These are phyloP conservation scores for Arctium lappa DNA, from an alignment of 129 eudicot genomes.

Conservation along the genomic window DNA sequence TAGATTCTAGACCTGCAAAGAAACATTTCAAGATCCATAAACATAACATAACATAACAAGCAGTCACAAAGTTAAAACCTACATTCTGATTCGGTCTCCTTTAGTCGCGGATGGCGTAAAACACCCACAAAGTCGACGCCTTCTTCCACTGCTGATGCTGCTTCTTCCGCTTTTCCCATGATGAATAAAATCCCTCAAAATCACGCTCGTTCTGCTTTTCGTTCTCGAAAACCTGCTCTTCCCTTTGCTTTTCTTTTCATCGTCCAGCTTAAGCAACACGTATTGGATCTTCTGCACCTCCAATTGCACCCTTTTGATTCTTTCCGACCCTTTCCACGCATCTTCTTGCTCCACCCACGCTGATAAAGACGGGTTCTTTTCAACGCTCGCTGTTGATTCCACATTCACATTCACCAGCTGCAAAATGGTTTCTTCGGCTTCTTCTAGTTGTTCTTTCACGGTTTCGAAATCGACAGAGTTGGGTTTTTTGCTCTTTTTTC, in stretches of 20 bases:
- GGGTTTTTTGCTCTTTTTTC: constrained; percentile 42
- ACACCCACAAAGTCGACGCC: constrained; percentile 71
- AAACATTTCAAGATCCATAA: background rate
- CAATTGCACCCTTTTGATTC: constrained; percentile 70
- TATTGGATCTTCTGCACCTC: constrained; percentile 81
- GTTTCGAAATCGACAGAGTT: constrained; percentile 56
- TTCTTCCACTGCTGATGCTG: constrained; percentile 44
- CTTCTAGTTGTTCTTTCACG: constrained; percentile 62
- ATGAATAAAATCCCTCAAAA: constrained; percentile 66
- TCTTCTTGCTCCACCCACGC: constrained; percentile 47
- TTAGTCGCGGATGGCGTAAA: constrained; percentile 46
- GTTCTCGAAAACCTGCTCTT: constrained; percentile 58
- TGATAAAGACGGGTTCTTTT: constrained; percentile 45
- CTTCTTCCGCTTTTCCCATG: constrained; percentile 45
- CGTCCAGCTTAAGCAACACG: constrained; percentile 57
- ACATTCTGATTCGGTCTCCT: constrained; percentile 24
- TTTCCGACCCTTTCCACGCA: constrained; percentile 72
- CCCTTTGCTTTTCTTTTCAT: constrained; percentile 61
- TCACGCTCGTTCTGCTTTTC: constrained; percentile 53
- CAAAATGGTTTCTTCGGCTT: constrained; percentile 59
- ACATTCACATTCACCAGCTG: constrained; percentile 54
- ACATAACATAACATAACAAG: background rate
- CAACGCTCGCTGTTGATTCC: constrained; percentile 45
- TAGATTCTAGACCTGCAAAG: background rate
- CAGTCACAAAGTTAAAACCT: constrained; percentile 15